Evolutionary conservation across 1,139 yeast species (phyloP).

Genomic region (Hansenula lynferdii): DNA sequence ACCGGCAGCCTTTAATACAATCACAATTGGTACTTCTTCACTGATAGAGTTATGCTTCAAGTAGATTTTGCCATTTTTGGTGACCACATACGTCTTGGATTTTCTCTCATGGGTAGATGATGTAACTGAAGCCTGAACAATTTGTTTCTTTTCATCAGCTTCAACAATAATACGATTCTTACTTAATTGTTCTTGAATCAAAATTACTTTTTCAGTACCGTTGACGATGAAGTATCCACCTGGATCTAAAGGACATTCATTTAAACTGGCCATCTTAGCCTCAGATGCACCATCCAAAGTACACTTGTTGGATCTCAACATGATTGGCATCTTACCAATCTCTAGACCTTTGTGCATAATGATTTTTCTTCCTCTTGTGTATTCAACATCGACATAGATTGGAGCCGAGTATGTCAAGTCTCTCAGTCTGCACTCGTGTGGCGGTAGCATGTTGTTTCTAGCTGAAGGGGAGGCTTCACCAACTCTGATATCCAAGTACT

Average conservation of each 20-base stretch:
- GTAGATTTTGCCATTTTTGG: slow-evolving; percentile 85
- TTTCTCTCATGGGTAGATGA: slow-evolving; percentile 97
- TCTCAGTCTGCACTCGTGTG: slow-evolving; percentile 94
- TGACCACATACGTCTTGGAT: slow-evolving; percentile 91
- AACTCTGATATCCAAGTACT: slow-evolving; percentile 86
- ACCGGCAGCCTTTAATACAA: slow-evolving; percentile 96
- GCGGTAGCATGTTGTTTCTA: slow-evolving; percentile 56
- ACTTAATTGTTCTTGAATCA: slow-evolving; percentile 98
- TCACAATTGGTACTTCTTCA: slow-evolving; percentile 94
- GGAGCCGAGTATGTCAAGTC: slow-evolving; percentile 97
- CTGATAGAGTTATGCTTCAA: slow-evolving; percentile 94
- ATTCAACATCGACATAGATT: slow-evolving; percentile 93
- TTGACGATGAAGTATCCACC: slow-evolving; percentile 98
- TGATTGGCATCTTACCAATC: slow-evolving; percentile 96
- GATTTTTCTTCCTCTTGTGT: slow-evolving; percentile 90
- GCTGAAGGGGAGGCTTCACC: slow-evolving; percentile 61
- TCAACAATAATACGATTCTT: slow-evolving; percentile 98
- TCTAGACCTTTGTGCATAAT: slow-evolving; percentile 87
- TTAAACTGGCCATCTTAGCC: slow-evolving; percentile 88
- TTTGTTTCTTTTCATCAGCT: slow-evolving; percentile 91
- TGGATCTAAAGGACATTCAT: slow-evolving; percentile 99
- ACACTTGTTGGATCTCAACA: slow-evolving; percentile 96
- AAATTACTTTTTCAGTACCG: slow-evolving; percentile 96
- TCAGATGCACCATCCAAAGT: slow-evolving; percentile 90
- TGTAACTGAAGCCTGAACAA: slow-evolving; percentile 97